Evolutionary conservation across 805 yeast genomes (phyloP).

Genomic region (Wickerhamiella domercqiae): DNA sequence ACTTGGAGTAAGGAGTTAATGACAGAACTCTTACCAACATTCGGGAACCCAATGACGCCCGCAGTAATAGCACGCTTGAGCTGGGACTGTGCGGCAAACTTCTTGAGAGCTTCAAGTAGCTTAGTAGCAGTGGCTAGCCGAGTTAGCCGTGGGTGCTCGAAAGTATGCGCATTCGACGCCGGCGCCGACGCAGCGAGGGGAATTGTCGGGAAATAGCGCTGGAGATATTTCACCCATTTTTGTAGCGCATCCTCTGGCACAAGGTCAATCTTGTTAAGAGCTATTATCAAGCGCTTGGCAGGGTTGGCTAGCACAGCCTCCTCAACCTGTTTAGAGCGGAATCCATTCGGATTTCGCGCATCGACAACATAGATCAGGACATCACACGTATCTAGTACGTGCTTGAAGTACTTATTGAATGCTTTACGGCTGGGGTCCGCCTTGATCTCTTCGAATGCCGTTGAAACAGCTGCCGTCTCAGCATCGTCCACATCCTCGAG

Average conservation of each 20-base stretch:
- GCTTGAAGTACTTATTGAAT: conserved; percentile 83
- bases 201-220: conserved; percentile 76
- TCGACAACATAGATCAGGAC: conserved; percentile 87
- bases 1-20: conserved; percentile 70
- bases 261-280: conserved; percentile 83
- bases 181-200: conserved; percentile 67
- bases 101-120: conserved; percentile 65
- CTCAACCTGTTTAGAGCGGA: conserved; percentile 84
- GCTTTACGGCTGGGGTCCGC: conserved; percentile 42
- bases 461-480: conserved; percentile 30
- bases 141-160: conserved; percentile 49
- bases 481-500: conserved; percentile 32
- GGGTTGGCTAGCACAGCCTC: conserved; percentile 69
- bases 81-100: conserved; percentile 70
- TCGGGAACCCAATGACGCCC: conserved; percentile 95
- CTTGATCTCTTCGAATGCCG: conserved; percentile 28
- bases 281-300: conserved; percentile 68
- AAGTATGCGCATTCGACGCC: conserved; percentile 51
- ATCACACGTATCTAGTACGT: conserved; percentile 85
- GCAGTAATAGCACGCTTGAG: conserved; percentile 80
- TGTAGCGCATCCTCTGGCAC: conserved; percentile 73
- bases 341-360: conserved; percentile 93
- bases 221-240: conserved; percentile 69
- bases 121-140: conserved; percentile 56
- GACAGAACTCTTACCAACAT: conserved; percentile 90